phyloP scores from a whole-genome alignment of 2,329 filamentous ascomycete species.

The Cordyceps pruinosa region DNA sequence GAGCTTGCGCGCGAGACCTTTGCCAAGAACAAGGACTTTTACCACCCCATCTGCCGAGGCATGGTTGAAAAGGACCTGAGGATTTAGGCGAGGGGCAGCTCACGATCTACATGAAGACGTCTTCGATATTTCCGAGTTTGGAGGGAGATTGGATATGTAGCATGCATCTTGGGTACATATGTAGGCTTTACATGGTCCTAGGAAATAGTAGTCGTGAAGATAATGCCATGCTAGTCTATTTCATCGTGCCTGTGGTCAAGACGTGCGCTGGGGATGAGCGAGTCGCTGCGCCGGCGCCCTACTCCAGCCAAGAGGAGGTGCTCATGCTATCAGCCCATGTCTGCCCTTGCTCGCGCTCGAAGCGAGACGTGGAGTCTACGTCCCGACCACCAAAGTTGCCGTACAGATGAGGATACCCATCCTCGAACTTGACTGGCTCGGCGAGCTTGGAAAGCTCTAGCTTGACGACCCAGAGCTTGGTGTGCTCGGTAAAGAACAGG shows the following conservation, averaged over 20 bases:
- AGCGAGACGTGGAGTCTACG: constrained; percentile 40
- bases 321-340: constrained; percentile 42
- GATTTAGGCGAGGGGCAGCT: constrained; percentile 16
- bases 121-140: no score
- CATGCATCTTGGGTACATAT: background rate
- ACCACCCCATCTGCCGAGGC: constrained; percentile 83
- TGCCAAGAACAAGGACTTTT: constrained; percentile 82
- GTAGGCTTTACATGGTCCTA: background rate
- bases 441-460: constrained; percentile 41
- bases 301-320: constrained; percentile 35
- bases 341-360: constrained; percentile 36
- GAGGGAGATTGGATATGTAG: background rate
- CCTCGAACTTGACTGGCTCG: constrained; percentile 47
- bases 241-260: background rate
- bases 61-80: constrained; percentile 83
- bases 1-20: constrained; percentile 75
- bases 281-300: constrained; percentile 8
- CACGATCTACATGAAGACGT: no score
- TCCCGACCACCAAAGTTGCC: constrained; percentile 49
- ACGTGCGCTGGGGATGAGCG: no score
- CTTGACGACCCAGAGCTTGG: constrained; percentile 45
- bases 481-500: constrained; percentile 35
- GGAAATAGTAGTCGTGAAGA: background rate
- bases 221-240: background rate
- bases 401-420: constrained; percentile 53